These are phyloP conservation scores for Singerocomus inundabilis DNA, from an alignment of 1,284 basidiomycete genomes.

Conservation along the genomic window DNA sequence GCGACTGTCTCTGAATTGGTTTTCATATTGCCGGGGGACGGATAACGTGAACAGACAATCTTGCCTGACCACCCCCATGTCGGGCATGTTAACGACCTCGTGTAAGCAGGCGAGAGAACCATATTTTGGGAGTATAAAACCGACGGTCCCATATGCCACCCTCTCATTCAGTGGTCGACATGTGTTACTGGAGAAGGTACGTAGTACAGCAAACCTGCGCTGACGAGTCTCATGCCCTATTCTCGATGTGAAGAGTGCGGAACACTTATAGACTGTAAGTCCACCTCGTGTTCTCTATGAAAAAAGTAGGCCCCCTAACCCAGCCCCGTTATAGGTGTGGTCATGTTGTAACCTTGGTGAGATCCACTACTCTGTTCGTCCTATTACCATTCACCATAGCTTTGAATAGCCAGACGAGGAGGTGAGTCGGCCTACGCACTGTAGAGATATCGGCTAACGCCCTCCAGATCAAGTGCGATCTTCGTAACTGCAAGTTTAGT, in stretches of 20 bases:
- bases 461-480: conserved; percentile 60
- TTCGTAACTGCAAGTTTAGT: conserved; percentile 63
- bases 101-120: conserved; percentile 33
- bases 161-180: conserved; percentile 24
- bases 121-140: conserved; percentile 31
- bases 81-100: conserved; percentile 21
- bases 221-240: conserved; percentile 7
- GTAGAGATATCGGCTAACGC: conserved; percentile 12
- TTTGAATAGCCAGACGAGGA: conserved; percentile 58
- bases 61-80: conserved; percentile 31
- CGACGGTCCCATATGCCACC: conserved; percentile 7
- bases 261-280: conserved; percentile 50
- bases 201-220: conserved; percentile 1
- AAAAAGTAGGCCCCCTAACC: conserved; percentile 5
- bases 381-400: conserved; percentile 8
- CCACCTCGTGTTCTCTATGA: background rate
- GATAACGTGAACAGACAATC: conserved; percentile 33
- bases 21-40: conserved; percentile 23
- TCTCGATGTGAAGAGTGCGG: conserved; percentile 40
- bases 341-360: conserved; percentile 54
- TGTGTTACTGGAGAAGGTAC: conserved; percentile 48
- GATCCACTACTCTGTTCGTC: conserved; percentile 20
- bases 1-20: conserved; percentile 31
- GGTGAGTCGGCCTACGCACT: conserved; percentile 34
- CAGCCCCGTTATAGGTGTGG: conserved; percentile 46